Evolutionary conservation across 257 asterid species (phyloP).

Genomic region (Haberlea rhodopensis): DNA sequence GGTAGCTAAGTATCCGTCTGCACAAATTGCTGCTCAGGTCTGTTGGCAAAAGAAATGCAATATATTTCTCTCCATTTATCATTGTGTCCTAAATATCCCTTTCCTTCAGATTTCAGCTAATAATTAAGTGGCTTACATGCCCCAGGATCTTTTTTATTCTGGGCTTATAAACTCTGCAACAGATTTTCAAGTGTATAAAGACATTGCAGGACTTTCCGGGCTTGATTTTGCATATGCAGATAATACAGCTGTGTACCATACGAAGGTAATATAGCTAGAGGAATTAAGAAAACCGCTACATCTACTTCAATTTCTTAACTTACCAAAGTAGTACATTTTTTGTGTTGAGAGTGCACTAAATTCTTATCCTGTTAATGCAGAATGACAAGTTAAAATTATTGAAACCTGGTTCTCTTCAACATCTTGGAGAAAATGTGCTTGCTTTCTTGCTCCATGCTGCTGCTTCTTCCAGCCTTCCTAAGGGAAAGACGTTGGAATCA

Average conservation of each 20-base stretch:
- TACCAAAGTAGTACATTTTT: neutral
- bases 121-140: slow-evolving; percentile 27
- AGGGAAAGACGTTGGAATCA: slow-evolving; percentile 40
- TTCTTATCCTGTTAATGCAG: slow-evolving; percentile 40
- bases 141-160: slow-evolving; percentile 84
- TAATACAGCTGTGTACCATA: slow-evolving; percentile 89
- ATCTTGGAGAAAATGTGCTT: slow-evolving; percentile 97
- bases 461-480: slow-evolving; percentile 70
- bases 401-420: slow-evolving; percentile 97
- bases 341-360: neutral
- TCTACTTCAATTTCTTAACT: slow-evolving; percentile 3
- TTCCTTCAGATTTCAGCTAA: slow-evolving; percentile 22
- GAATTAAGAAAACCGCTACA: slow-evolving; percentile 3
- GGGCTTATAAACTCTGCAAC: slow-evolving; percentile 92
- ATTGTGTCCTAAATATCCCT: neutral
- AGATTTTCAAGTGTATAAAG: slow-evolving; percentile 93
- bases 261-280: slow-evolving; percentile 55
- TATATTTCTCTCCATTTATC: slow-evolving; percentile 2
- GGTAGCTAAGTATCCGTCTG: slow-evolving; percentile 90
- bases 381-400: slow-evolving; percentile 78
- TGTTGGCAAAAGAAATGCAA: slow-evolving; percentile 18
- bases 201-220: slow-evolving; percentile 90
- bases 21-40: slow-evolving; percentile 83
- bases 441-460: slow-evolving; percentile 84
- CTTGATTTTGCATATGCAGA: slow-evolving; percentile 92